A percentile compares a stretch with the other conserved stretches of the same genome.
phyloP scores from a whole-genome alignment of 345 rosid species.

The Streptanthus diversifolius region DNA sequence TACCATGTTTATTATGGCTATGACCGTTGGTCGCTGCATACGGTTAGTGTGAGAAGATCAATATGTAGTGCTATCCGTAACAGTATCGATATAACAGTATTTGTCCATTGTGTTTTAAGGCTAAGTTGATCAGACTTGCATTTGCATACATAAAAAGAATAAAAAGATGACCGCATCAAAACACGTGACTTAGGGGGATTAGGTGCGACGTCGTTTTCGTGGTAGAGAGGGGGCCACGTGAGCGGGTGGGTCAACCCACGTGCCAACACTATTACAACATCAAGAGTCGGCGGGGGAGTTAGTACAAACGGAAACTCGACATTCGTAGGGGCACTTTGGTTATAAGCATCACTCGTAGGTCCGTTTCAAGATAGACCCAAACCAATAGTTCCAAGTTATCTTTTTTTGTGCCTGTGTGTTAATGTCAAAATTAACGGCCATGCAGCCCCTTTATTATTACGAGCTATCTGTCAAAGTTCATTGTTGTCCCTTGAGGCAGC shows the following conservation, averaged over 20 bases:
- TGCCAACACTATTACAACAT: neutral
- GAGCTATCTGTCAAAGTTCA: neutral
- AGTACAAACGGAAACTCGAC: neutral
- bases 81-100: neutral
- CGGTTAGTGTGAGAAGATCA: neutral
- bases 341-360: neutral
- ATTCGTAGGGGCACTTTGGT: neutral
- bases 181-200: neutral
- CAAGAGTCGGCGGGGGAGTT: slow-evolving; percentile 20
- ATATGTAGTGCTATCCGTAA: neutral
- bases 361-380: neutral
- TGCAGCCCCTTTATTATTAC: neutral
- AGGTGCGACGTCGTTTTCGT: slow-evolving; percentile 7
- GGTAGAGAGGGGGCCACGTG: slow-evolving; percentile 19
- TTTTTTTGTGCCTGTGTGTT: neutral
- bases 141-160: neutral
- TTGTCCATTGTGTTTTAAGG: neutral
- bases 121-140: neutral
- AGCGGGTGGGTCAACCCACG: slow-evolving; percentile 7
- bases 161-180: slow-evolving; percentile 12
- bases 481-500: neutral
- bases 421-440: neutral
- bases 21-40: neutral
- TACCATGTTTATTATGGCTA: neutral
- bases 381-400: neutral